These are phyloP conservation scores for Candida silvatica DNA, from an alignment of 805 yeast species.

Conservation along the genomic window DNA sequence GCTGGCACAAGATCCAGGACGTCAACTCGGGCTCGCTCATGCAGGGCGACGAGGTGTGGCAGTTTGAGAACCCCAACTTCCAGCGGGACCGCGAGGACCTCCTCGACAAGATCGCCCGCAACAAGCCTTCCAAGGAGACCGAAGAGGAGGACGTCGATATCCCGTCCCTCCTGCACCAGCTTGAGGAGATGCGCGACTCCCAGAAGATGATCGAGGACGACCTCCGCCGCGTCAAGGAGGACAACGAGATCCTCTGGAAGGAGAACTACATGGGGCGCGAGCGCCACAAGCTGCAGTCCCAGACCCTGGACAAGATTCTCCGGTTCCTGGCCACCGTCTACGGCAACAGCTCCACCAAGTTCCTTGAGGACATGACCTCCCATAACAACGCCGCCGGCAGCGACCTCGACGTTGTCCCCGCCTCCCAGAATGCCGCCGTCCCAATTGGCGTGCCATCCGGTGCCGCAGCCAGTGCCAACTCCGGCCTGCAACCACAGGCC, in stretches of 20 bases:
- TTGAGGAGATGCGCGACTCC: conserved; percentile 67
- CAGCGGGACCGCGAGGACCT: conserved; percentile 72
- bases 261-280: conserved; percentile 81
- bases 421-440: not conserved
- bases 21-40: conserved; percentile 65
- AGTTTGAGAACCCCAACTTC: conserved; percentile 80
- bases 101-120: conserved; percentile 77
- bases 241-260: conserved; percentile 86
- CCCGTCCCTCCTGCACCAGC: conserved; percentile 51
- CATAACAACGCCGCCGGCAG: not conserved
- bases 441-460: not conserved
- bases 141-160: conserved; percentile 36
- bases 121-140: conserved; percentile 38
- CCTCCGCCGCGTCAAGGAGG: conserved; percentile 70
- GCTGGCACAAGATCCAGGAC: conserved; percentile 98
- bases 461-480: not conserved
- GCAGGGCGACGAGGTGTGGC: conserved; percentile 73
- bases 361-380: conserved; percentile 19
- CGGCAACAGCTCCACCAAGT: conserved; percentile 47
- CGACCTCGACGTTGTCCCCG: not conserved
- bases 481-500: not conserved
- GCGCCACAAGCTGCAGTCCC: conserved; percentile 76
- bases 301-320: conserved; percentile 78
- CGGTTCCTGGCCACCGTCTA: conserved; percentile 80
- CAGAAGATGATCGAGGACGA: conserved; percentile 82